Evolutionary conservation across 2,329 filamentous ascomycete species (phyloP), one percentile per base, ranked within the genome.

Genomic region (Trichophyton verrucosum): DNA sequence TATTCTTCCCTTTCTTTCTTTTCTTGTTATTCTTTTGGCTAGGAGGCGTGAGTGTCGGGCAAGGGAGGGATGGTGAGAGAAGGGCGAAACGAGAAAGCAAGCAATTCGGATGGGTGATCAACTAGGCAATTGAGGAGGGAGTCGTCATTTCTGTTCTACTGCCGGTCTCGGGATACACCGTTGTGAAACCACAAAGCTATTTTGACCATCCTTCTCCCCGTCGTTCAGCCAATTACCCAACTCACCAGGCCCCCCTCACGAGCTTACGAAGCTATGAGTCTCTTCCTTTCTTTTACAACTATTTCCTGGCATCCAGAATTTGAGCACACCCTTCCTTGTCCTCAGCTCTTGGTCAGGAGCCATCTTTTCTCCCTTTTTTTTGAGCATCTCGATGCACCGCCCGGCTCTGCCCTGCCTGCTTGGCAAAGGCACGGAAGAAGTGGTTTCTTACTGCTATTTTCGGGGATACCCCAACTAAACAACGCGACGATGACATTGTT

Each of bases 141-240:
- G 49, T 55, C 49, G 49, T 55, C 49, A 55, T 55, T 11, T 55
- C 27, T 24, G 27, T n/a, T 55, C 55, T 40, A 22, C 33, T 57
- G 22, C 55, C 38, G 55, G 38, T 57, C 55, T 57, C 55, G 55
- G 55, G 55, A 57, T 44, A 40, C 55, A 57, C 55, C 55, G 17
- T 42, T 57, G 55, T 57, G 55, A 57, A 42, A 57, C 55, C 55
- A 22, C 36, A 40, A 36, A 36, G 15, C 17, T 56, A 56, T 49
- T 49, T 24, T 11, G 20, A 49, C 20, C 44, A 36, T 36, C 46
- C 22, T 24, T 20, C 46, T 36, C 33, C 24, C 49, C 49, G 49
- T 55, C 49, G 17, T 33, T 27, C 49, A 27, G 33, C 49, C 49
- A 55, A 55, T 55, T 55, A 20, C 7, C 33, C 49, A 36, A 36